Conservation (phyloP, 1,284 basidiomycete species). For the Microbotryum intermedium region DNA sequence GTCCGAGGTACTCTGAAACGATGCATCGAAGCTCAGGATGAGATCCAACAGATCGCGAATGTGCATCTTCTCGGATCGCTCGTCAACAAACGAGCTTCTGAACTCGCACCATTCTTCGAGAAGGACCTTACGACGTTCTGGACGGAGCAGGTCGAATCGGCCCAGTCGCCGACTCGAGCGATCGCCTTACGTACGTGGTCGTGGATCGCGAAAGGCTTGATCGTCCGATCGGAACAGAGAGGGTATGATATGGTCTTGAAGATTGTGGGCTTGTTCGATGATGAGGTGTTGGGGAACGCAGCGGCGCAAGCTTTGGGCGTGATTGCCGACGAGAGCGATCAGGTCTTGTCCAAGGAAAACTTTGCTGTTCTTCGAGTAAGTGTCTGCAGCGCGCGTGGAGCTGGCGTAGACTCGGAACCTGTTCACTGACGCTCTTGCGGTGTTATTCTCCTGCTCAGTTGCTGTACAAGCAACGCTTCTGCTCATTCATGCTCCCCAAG, state of each 20-base stretch:
- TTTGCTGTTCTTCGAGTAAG: conserved; percentile 64
- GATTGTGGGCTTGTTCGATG: conserved; percentile 60
- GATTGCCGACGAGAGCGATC: conserved; percentile 51
- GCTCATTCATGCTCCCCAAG: conserved; percentile 62
- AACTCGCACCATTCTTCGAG: conserved; percentile 46
- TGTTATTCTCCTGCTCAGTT: conserved; percentile 48
- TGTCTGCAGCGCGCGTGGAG: background rate
- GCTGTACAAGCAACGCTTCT: conserved; percentile 75
- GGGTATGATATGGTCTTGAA: conserved; percentile 53
- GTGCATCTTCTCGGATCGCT: conserved; percentile 58
- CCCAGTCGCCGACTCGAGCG: conserved; percentile 44
- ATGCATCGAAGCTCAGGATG: conserved; percentile 49
- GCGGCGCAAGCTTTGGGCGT: conserved; percentile 65
- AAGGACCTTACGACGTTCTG: conserved; percentile 26
- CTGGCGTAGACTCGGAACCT: too few relatives aligned
- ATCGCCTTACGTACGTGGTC: conserved; percentile 55
- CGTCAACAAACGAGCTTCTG: conserved; percentile 63
- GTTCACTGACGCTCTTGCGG: background rate
- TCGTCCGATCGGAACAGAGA: conserved; percentile 59
- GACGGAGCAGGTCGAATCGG: conserved; percentile 42
- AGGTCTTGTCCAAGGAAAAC: conserved; percentile 64
- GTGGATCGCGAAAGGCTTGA: conserved; percentile 61
- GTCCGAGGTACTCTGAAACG: conserved; percentile 33
- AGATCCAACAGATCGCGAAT: conserved; percentile 52
- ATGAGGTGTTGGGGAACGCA: conserved; percentile 52